phyloP scores from a whole-genome alignment of 352 stramenopile species.

The Thalassiosira mediterranea region DNA sequence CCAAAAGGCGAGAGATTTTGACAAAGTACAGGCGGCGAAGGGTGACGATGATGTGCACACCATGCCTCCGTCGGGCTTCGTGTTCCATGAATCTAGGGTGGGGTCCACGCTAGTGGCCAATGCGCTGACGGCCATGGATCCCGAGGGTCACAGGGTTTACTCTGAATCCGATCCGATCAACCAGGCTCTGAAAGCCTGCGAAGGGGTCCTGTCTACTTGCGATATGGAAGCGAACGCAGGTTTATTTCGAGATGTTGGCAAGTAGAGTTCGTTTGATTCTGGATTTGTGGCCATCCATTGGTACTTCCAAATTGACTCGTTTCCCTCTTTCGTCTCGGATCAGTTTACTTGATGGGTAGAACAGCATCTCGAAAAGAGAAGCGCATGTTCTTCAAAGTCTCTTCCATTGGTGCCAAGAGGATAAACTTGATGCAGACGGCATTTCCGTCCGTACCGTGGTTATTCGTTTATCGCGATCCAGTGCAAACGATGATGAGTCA shows the following conservation, averaged over 20 bases:
- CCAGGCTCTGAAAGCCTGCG: conserved; percentile 28
- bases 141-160: conserved; percentile 64
- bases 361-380: conserved; percentile 50
- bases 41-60: conserved; percentile 9
- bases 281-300: too few species aligned
- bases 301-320: too few species aligned
- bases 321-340: too few species aligned
- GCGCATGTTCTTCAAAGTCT: conserved; percentile 81
- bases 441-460: conserved; percentile 85
- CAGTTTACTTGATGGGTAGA: conserved; percentile 76
- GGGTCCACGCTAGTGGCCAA: conserved; percentile 88
- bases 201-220: conserved; percentile 29
- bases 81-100: conserved; percentile 89
- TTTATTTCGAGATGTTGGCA: conserved; percentile 72
- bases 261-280: too few species aligned
- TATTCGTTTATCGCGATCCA: conserved; percentile 87
- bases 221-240: conserved; percentile 33
- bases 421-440: conserved; percentile 64
- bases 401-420: conserved; percentile 59
- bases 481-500: conserved; percentile 88
- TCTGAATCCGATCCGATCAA: conserved; percentile 66
- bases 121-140: conserved; percentile 76
- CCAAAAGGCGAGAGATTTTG: conserved; percentile 32
- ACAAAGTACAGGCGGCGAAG: conserved; percentile 29
- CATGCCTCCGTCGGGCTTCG: conserved; percentile 72